phyloP scores from a whole-genome alignment of 75 land plant species.

The Picea glauca region DNA sequence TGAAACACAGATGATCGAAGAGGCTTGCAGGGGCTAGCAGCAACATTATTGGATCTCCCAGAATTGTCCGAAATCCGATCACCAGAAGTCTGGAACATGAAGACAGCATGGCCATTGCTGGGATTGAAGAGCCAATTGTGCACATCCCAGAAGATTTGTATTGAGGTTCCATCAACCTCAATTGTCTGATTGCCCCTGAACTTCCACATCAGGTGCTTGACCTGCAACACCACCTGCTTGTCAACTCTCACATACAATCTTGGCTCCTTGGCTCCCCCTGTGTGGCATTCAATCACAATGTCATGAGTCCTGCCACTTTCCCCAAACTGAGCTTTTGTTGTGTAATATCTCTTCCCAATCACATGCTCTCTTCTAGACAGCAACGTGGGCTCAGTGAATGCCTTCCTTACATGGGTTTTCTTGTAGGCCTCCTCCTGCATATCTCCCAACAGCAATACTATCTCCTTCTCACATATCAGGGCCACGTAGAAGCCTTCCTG shows the following conservation, averaged over 20 bases:
- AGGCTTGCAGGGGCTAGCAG: slow-evolving; percentile 12
- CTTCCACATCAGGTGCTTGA: slow-evolving; percentile 56
- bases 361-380: slow-evolving; percentile 48
- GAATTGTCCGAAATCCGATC: slow-evolving; percentile 21
- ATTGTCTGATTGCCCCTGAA: slow-evolving; percentile 62
- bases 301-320: slow-evolving; percentile 44
- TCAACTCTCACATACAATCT: slow-evolving; percentile 42
- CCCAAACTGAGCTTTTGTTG: slow-evolving; percentile 46
- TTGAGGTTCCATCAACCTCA: slow-evolving; percentile 38
- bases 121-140: slow-evolving; percentile 59
- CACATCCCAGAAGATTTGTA: slow-evolving; percentile 60
- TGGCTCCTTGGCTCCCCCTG: slow-evolving; percentile 24
- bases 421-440: slow-evolving; percentile 27
- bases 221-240: slow-evolving; percentile 44
- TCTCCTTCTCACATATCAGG: slow-evolving; percentile 15
- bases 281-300: slow-evolving; percentile 46
- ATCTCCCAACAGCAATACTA: slow-evolving; percentile 30
- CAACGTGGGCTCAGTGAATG: not conserved
- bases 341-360: slow-evolving; percentile 37
- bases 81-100: slow-evolving; percentile 37
- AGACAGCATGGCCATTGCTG: slow-evolving; percentile 31
- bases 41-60: slow-evolving; percentile 24
- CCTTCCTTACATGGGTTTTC: slow-evolving; percentile 20
- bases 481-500: slow-evolving; percentile 26
- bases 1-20: slow-evolving; percentile 25